These are phyloP conservation scores for Furcasterigmium sp. DNA, from an alignment of 2,329 filamentous ascomycete species.

Conservation along the genomic window DNA sequence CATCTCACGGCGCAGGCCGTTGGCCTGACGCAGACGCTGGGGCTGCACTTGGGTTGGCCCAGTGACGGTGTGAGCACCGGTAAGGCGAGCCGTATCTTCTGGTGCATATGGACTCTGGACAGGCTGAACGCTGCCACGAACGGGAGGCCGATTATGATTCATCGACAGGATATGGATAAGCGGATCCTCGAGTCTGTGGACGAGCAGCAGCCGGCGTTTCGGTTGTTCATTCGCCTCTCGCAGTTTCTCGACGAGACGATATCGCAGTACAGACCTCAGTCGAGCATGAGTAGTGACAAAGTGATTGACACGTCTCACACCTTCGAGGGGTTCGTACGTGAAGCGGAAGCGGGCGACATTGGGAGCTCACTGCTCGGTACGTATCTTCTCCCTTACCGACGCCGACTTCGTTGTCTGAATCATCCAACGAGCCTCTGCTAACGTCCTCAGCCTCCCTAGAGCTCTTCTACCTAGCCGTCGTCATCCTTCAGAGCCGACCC, in stretches of 20 bases:
- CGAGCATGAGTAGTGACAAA: conserved; percentile 5
- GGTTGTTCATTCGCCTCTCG: conserved; percentile 15
- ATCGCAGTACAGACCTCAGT: conserved; percentile 15
- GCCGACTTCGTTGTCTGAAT: too few species aligned
- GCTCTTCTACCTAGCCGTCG: conserved; percentile 15
- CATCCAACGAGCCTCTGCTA: too few species aligned
- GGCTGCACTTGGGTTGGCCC: conserved; percentile 17
- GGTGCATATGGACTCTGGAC: conserved; percentile 17
- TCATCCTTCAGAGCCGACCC: conserved; percentile 13
- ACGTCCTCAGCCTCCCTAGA: conserved; percentile 13
- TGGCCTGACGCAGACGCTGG: conserved; percentile 15
- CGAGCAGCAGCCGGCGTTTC: conserved; percentile 15
- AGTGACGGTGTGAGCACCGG: conserved; percentile 12
- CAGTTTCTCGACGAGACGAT: conserved; percentile 16
- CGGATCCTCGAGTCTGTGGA: conserved; percentile 14
- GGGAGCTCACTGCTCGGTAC: conserved; percentile 6
- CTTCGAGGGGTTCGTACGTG: conserved; percentile 12
- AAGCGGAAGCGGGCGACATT: neutral
- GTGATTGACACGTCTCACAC: conserved; percentile 8
- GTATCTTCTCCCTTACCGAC: conserved; percentile 8
- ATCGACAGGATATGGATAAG: conserved; percentile 15
- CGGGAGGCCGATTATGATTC: conserved; percentile 16
- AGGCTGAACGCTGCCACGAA: conserved; percentile 17
- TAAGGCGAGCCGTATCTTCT: conserved; percentile 15
- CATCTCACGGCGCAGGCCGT: conserved; percentile 15